Evolutionary conservation across 495 filamentous ascomycete genomes (phyloP), one percentile per base, ranked within the genome.

Genomic region (Aspergillus heteromorphus): DNA sequence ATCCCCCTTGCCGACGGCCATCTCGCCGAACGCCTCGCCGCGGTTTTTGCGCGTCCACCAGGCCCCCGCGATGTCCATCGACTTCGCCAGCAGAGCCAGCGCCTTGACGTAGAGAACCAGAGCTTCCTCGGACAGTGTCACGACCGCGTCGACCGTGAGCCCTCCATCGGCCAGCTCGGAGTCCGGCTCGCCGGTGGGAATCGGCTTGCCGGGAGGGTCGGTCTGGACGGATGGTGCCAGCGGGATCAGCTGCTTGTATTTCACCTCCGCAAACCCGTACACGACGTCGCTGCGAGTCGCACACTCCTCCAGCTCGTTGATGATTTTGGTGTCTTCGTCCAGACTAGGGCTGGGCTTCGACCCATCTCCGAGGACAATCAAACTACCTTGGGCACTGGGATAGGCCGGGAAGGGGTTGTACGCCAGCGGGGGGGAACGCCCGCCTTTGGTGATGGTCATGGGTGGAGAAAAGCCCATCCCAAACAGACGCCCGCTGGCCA

Each of bases 41-140:
- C 84, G 80, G 54, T 77, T 89, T 70, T 85, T 88, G 23, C 85
- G 84, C 13, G 79, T 76, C 93, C 93, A 97, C 95, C 92, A 98
- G 18, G 82, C 79, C 19, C 90, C 88, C 29, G 92, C 93, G 60
- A 96, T 88, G 65, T 97, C 91, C 89, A 97, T 98, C n/a, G 90
- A 88, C 63, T 89, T 92, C 13, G 89, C 88, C 6, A 97, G 79
- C 49, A 97, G 79, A 9, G 88, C 82, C 34, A 98, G 78, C 7
- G 91, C 88, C 69, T 97, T 97, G 40, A 98, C 91, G 62, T 96
- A 98, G 17, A 98, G 79, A 11, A 98, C 93, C 57, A 97, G 73
- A 1, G 95, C 95, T 67, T 98, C 95, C 67, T 98, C 93, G 0
- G 91, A 92, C 8, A 97, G 77, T 0, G 85, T 82, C 16, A 97